Evolutionary conservation across 768 basidiomycete species (phyloP), one percentile per base, ranked within the genome.

Genomic region (Leucogyrophana mollusca): DNA sequence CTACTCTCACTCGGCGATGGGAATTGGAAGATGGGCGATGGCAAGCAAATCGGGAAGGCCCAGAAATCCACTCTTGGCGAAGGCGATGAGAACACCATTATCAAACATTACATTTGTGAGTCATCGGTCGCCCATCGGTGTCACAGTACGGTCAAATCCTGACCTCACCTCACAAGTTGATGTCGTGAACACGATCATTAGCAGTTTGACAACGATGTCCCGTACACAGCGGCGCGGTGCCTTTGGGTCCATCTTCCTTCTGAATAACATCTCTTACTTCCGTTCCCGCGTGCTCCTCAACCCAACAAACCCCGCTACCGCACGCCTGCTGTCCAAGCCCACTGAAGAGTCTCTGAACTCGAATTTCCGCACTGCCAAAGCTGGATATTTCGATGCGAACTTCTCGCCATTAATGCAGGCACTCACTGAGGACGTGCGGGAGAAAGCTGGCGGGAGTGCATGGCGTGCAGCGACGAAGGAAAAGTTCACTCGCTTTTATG

Each of bases 1-100:
- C 68, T 92, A 30, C 60, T 80, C 33, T 78, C 82, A 2, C 76
- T 93, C 1, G 90, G 90, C 0, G 90, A 93, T 49, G 90, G 90
- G 9, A 92, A 92, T 53, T 92, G 90, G 90, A 88, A 81, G 65
- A 92, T 93, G 90, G 90, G 90, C 4, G 88, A 89, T 50, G 89
- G 88, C 4, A 74, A 87, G 17, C 74, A 76, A 54, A 80, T 85
- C 5, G 78, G 77, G 9, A 80, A 79, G 54, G 60, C 58, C 2
- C 51, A 64, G 6, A 78, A 78, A 45, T 20, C 18, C 3, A 23
- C 46, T 14, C 52, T 68, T 1, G 71, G 69, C 4, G 83, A 81
- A 23, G 72, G 72, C 9, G 83, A 82, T 45, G 82, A 85, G 55
- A 67, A 65, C 32, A 67, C 74, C 14, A 72, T 92, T 9, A 66